Conservation (phyloP, 805 yeast genomes). For the Yarrowia deformans region DNA sequence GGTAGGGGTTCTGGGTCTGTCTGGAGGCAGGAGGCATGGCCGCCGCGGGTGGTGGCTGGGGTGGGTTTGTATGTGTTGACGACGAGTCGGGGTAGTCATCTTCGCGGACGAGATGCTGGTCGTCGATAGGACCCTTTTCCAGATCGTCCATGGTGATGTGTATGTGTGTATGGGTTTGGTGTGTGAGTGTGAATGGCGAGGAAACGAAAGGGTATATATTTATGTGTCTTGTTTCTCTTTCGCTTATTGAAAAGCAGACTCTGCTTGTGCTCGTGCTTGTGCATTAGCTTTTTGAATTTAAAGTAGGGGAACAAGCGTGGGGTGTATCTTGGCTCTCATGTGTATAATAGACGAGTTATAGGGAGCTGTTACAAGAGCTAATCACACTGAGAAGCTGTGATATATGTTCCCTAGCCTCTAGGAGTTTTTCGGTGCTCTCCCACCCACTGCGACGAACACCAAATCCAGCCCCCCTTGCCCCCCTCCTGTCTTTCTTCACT, state of each 20-base stretch:
- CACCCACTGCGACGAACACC: too few relatives aligned
- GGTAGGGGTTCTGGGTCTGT: conserved; percentile 38
- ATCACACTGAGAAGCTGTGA: too few relatives aligned
- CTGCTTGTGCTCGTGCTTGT: background rate
- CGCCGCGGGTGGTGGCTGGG: conserved; percentile 35
- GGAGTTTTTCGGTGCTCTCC: too few relatives aligned
- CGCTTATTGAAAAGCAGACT: background rate
- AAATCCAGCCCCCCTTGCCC: too few relatives aligned
- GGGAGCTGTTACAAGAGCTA: too few relatives aligned
- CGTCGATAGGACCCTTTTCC: conserved; percentile 27
- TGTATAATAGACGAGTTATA: background rate
- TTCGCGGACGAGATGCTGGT: background rate
- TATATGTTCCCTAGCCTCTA: too few relatives aligned
- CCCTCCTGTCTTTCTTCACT: background rate
- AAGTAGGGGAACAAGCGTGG: conserved; percentile 26
- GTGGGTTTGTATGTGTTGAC: conserved; percentile 24
- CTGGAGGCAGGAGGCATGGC: conserved; percentile 1
- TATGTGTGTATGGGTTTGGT: background rate
- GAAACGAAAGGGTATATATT: background rate
- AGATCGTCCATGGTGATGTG: conserved; percentile 21
- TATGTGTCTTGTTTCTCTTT: background rate
- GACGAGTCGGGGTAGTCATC: conserved; percentile 8
- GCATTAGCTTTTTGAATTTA: conserved; percentile 9
- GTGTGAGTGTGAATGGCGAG: background rate
- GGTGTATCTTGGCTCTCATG: conserved; percentile 1